Base-by-base conservation (phyloP, 1,284 basidiomycete genomes). In the Moesziomyces sp. region DNA sequence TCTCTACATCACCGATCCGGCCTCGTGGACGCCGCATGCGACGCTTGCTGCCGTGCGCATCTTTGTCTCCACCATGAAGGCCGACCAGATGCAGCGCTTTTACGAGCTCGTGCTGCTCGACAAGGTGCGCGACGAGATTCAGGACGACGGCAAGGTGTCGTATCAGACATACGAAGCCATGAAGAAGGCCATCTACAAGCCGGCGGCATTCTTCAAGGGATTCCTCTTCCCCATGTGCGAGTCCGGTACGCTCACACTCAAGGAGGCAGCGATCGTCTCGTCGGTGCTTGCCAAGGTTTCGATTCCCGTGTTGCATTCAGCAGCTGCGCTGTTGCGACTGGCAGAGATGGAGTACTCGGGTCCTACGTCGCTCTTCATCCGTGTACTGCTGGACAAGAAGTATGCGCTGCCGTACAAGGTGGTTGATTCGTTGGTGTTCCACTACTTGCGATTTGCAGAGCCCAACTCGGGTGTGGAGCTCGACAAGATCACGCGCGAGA, bases 371-470 rank as follows among this genome's bases (percentile, higher is more conserved):
- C 88, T 99, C 26, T 97, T 99, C 86, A 97, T 99, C 83, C 92
- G 97, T 26, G 92, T 99, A 14, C 87, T 99, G 21, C 87, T 99
- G 52, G 97, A 99, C 87, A 99, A 99, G 86, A 99, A 99, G 85
- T 94, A 97, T 84, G 94, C 97, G 56, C 87, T 99, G 40, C 97
- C 97, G 0, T 99, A 96, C 88, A 97, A 99, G 86, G 96, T 97
- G 24, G 90, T 99, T 60, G 97, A 99, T 82, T 92, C 93, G 4
- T 89, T 99, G 58, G 94, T 99, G 16, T 97, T 97, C 88, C 97
- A 99, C 86, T 99, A 95, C 84, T 92, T 99, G 79, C 91, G 94
- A 40, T 90, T 98, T 58, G 91, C 91, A n/a, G 79, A 83, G 50
- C 68, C 68, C 49, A 70, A 68, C 26, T 75, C 70, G n/a, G 82